Conservation (phyloP, 1,284 basidiomycete genomes). For the Pulveroboletus sp. region DNA sequence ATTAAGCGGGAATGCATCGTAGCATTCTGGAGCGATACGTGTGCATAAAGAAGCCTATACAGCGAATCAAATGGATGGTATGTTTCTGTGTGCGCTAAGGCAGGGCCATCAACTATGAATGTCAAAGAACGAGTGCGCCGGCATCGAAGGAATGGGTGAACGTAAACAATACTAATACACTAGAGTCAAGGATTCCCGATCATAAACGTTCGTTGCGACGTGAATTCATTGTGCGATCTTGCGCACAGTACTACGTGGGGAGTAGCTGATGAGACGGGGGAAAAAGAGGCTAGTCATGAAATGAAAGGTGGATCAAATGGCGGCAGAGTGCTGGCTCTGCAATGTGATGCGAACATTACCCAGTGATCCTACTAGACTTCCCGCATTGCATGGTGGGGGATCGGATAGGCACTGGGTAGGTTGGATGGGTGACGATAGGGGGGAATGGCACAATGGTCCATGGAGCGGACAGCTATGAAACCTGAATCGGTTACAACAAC, state of each 20-base stretch:
- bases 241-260: conserved; percentile 7
- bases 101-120: conserved; percentile 3
- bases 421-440: conserved; percentile 19
- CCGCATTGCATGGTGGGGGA: neutral
- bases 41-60: conserved; percentile 4
- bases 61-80: conserved; percentile 1
- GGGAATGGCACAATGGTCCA: conserved; percentile 5
- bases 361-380: conserved; percentile 1
- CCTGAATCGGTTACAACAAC: neutral
- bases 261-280: too few relatives aligned
- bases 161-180: conserved; percentile 6
- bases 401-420: conserved; percentile 10
- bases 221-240: conserved; percentile 12
- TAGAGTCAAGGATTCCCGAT: neutral
- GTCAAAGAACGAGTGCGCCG: neutral
- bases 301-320: conserved; percentile 7
- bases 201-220: conserved; percentile 15
- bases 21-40: neutral
- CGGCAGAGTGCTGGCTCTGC: conserved; percentile 9
- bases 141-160: neutral
- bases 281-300: neutral
- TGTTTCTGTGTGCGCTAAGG: neutral
- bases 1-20: conserved; percentile 1
- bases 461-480: neutral
- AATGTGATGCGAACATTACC: conserved; percentile 14